Evolutionary conservation across 106 monocot genomes (phyloP).

Genomic region (Agapanthus africanus): DNA sequence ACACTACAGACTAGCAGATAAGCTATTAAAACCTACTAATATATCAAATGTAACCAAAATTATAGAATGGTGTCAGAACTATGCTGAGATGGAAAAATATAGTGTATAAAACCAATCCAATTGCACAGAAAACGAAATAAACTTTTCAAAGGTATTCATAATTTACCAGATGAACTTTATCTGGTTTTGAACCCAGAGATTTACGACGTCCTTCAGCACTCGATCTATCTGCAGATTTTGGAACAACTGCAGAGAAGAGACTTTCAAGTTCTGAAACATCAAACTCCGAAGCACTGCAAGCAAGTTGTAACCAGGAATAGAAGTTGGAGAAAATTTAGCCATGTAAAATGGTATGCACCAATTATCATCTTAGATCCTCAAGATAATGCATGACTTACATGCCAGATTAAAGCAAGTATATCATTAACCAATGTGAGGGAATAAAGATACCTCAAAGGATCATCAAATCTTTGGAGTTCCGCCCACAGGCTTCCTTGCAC

Average conservation of each 20-base stretch:
- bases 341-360: neutral
- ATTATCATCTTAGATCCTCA: neutral
- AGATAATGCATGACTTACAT: neutral
- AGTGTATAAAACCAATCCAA: neutral
- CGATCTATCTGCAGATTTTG: conserved; percentile 61
- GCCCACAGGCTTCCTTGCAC: conserved; percentile 98
- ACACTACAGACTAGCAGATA: conserved; percentile 1
- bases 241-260: conserved; percentile 82
- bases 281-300: conserved; percentile 77
- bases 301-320: conserved; percentile 7
- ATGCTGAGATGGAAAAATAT: neutral
- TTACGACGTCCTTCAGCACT: conserved; percentile 76
- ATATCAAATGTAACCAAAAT: neutral
- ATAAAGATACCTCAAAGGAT: conserved; percentile 60
- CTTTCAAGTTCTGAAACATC: conserved; percentile 88
- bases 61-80: neutral
- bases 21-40: neutral
- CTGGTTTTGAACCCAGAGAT: conserved; percentile 86
- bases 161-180: conserved; percentile 94
- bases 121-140: neutral
- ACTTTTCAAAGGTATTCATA: neutral
- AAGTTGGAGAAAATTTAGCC: neutral
- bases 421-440: too few species aligned
- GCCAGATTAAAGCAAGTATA: neutral
- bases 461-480: conserved; percentile 74